phyloP scores from a whole-genome alignment of 306 rosid genomes.

The Quercus cerris region DNA sequence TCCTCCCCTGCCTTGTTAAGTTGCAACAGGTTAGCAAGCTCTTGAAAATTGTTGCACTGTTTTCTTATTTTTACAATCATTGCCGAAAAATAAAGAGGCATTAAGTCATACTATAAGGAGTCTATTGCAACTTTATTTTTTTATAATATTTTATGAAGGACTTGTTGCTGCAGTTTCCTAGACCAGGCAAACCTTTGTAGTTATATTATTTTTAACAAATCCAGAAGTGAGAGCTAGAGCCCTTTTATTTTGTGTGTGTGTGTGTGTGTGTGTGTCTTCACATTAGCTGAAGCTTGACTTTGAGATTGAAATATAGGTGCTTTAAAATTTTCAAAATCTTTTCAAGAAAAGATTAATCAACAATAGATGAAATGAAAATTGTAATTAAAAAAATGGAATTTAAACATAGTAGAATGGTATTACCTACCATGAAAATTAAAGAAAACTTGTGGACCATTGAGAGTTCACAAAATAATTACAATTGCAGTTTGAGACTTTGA shows the following conservation, averaged over 20 bases:
- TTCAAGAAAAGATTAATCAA: constrained; percentile 6
- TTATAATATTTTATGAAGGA: constrained; percentile 3
- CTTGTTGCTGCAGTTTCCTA: background rate
- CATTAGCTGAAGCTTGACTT: background rate
- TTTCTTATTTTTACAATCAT: background rate
- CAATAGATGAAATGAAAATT: constrained; percentile 1
- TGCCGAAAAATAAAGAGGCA: constrained; percentile 15
- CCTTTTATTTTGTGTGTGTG: too few relatives aligned
- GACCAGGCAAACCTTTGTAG: background rate
- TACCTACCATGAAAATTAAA: background rate
- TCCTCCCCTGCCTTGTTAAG: constrained; percentile 96
- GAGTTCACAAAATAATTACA: background rate
- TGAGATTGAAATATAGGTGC: background rate
- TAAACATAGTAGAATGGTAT: background rate
- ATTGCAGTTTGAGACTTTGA: background rate
- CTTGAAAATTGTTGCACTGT: constrained; percentile 9
- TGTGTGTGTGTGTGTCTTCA: background rate
- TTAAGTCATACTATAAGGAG: constrained; percentile 5
- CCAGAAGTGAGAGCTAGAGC: background rate
- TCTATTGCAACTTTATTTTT: constrained; percentile 5
- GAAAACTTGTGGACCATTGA: background rate
- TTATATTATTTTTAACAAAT: background rate
- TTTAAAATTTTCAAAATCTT: background rate
- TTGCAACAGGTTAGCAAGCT: constrained; percentile 79
- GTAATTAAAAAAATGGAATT: background rate